phyloP scores from a whole-genome alignment of 129 eudicot species.

The Lactuca saligna region DNA sequence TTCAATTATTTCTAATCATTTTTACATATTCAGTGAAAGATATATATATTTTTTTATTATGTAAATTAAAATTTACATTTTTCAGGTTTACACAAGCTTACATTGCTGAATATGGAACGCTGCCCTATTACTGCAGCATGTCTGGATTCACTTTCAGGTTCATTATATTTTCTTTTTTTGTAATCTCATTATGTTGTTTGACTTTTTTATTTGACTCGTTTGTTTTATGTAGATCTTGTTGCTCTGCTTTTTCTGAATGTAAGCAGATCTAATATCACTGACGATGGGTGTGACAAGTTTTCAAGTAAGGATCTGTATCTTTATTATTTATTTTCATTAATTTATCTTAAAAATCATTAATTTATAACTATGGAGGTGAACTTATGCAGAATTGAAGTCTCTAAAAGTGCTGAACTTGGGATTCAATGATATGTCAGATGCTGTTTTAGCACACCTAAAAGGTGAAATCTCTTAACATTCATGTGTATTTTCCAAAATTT shows the following conservation, averaged over 20 bases:
- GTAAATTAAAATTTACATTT: not conserved
- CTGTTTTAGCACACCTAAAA: conserved; percentile 70
- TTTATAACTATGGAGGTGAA: not conserved
- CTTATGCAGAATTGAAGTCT: conserved; percentile 52
- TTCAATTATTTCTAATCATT: not conserved
- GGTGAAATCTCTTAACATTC: conserved; percentile 36
- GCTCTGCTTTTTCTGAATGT: conserved; percentile 70
- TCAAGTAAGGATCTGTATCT: conserved; percentile 47
- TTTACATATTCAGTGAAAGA: not conserved
- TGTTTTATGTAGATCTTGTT: conserved; percentile 51
- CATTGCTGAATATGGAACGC: conserved; percentile 86
- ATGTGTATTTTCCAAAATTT: not conserved
- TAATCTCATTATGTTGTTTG: not conserved
- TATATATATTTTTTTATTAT: not conserved
- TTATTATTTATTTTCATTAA: not conserved
- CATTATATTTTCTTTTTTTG: not conserved
- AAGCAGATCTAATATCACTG: conserved; percentile 77
- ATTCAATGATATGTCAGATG: conserved; percentile 82
- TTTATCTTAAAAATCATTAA: not conserved
- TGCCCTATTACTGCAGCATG: conserved; percentile 90
- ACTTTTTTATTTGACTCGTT: not conserved
- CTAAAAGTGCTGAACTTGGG: conserved; percentile 86
- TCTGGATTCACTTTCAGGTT: conserved; percentile 86
- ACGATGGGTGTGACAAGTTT: conserved; percentile 74
- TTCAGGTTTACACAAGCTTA: conserved; percentile 73